Evolutionary conservation across 2,329 filamentous ascomycete species (phyloP), one percentile per base, ranked within the genome.

Genomic region (Sclerotiophoma versabilis): DNA sequence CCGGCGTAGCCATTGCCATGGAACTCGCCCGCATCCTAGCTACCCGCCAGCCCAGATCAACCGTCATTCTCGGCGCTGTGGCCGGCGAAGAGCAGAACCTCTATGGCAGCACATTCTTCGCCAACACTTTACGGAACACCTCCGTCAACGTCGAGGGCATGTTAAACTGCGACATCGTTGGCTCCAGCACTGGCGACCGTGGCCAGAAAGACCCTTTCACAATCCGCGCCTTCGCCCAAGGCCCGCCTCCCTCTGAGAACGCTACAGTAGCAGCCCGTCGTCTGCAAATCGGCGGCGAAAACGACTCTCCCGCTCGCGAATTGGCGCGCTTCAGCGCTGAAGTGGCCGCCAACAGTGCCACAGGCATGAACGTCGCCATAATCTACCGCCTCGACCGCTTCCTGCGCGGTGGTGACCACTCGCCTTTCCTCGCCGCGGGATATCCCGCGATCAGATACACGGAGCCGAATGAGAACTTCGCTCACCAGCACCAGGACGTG

Each of bases 81-180:
- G 81, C 84, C 1, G 84, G 82, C 12, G 84, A 86, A 67, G 84
- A 86, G 58, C 83, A 86, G 71, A 76, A 75, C 5, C 76, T 85
- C 2, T 82, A 81, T 48, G 84, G 84, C 3, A 73, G 81, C 4
- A 72, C 74, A 3, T 80, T 80, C 68, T 73, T 85, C 5, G 83
- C 84, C 2, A 77, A 81, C 61, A 81, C 78, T 0, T 78, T 83
- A 44, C 79, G 78, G 26, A 82, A 83, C 60, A 72, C 77, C 5
- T 80, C 75, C 39, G 78, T 79, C 8, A 81, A 84, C 62, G 81
- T 86, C 3, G 82, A 84, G 68, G 83, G 78, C 12, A 84, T 84
- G 77, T 77, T 83, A 49, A 86, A 81, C 59, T 81, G 82, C 71
- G 83, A 86, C 68, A 84, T 85, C 50, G 79, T 86, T 5, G 84